Conservation (phyloP, 2,329 filamentous ascomycete species). For the Alternaria longipes region DNA sequence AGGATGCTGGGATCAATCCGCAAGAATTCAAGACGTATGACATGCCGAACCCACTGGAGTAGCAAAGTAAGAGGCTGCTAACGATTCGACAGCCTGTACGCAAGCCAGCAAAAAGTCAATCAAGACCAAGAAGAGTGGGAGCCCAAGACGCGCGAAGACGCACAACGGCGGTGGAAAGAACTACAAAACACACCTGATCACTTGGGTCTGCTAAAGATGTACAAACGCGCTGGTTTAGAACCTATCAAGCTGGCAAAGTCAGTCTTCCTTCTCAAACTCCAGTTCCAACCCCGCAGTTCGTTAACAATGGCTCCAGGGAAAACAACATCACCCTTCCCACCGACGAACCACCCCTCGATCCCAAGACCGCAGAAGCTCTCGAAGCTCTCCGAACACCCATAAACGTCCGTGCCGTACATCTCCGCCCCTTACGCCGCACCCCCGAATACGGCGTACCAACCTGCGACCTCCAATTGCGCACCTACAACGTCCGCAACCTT, state of each 20-base stretch:
- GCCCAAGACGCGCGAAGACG: conserved; percentile 44
- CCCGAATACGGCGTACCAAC: conserved; percentile 80
- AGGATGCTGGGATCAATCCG: conserved; percentile 40
- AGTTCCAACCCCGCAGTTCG: conserved; percentile 1
- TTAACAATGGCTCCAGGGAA: conserved; percentile 25
- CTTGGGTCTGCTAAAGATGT: conserved; percentile 40
- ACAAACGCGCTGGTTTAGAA: conserved; percentile 45
- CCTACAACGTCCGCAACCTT: conserved; percentile 87
- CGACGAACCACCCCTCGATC: conserved; percentile 41
- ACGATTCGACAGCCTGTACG: conserved; percentile 33
- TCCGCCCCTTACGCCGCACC: conserved; percentile 80
- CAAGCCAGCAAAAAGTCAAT: conserved; percentile 36
- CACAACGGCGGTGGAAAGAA: conserved; percentile 40
- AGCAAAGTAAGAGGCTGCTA: conserved; percentile 13
- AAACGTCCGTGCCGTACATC: conserved; percentile 84
- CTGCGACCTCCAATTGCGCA: conserved; percentile 91
- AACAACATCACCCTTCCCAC: conserved; percentile 45
- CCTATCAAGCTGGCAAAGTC: conserved; percentile 50
- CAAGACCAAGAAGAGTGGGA: conserved; percentile 31
- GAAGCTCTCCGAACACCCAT: conserved; percentile 64
- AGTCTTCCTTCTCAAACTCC: not conserved
- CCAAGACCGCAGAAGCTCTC: conserved; percentile 42
- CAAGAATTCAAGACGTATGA: conserved; percentile 43
- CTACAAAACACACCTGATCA: conserved; percentile 45
- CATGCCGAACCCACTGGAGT: not conserved